phyloP scores from a whole-genome alignment of 805 yeast species.

The Candida corydali region DNA sequence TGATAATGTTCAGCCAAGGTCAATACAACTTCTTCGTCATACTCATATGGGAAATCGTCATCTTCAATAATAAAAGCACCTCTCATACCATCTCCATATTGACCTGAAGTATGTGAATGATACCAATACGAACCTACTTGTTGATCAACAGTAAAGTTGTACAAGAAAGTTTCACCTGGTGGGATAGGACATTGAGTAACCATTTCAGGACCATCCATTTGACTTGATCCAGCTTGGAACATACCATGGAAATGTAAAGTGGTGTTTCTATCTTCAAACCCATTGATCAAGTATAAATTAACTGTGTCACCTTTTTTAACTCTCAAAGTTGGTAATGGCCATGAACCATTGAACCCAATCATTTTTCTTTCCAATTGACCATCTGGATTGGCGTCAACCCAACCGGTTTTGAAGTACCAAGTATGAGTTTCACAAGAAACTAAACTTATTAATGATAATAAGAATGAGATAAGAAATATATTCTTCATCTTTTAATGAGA shows the following conservation, averaged over 20 bases:
- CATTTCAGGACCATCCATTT: slow-evolving; percentile 90
- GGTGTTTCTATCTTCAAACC: slow-evolving; percentile 63
- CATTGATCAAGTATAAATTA: slow-evolving; percentile 69
- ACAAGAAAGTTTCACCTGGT: slow-evolving; percentile 68
- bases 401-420: slow-evolving; percentile 61
- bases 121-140: slow-evolving; percentile 96
- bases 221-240: slow-evolving; percentile 69
- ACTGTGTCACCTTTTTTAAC: slow-evolving; percentile 80
- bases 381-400: slow-evolving; percentile 70
- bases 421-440: slow-evolving; percentile 50
- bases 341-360: slow-evolving; percentile 63
- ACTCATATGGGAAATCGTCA: slow-evolving; percentile 52
- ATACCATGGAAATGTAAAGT: slow-evolving; percentile 92
- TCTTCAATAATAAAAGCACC: slow-evolving; percentile 72
- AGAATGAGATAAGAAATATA: slow-evolving; percentile 7
- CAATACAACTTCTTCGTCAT: slow-evolving; percentile 58
- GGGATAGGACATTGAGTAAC: slow-evolving; percentile 89
- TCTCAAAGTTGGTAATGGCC: slow-evolving; percentile 86
- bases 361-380: slow-evolving; percentile 52
- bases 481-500: slow-evolving; percentile 2
- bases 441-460: slow-evolving; percentile 10
- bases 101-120: slow-evolving; percentile 89
- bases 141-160: slow-evolving; percentile 77
- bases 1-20: slow-evolving; percentile 66
- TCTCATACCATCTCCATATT: slow-evolving; percentile 92